phyloP scores from a whole-genome alignment of 306 rosid species.

The Echinosophora koreensis region DNA sequence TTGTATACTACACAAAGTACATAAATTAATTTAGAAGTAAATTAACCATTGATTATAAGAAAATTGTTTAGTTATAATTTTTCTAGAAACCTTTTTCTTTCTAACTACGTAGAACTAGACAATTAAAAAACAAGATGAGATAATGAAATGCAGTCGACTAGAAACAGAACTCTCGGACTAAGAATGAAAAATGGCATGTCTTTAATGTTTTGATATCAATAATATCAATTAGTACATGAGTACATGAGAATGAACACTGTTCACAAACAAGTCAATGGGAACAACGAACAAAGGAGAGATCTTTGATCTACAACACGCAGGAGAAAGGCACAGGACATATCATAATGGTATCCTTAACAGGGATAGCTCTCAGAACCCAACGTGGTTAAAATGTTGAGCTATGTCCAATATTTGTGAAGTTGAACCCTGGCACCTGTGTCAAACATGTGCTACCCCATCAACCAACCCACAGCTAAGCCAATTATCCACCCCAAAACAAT shows the following conservation, averaged over 20 bases:
- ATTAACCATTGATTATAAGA: background rate
- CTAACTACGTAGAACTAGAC: background rate
- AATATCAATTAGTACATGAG: slow-evolving; percentile 44
- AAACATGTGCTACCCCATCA: slow-evolving; percentile 41
- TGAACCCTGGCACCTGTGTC: slow-evolving; percentile 13
- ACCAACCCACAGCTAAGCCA: slow-evolving; percentile 30
- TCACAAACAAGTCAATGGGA: slow-evolving; percentile 48
- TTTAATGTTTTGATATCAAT: slow-evolving; percentile 44
- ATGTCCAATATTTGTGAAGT: slow-evolving; percentile 21
- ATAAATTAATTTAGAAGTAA: background rate
- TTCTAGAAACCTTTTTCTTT: background rate
- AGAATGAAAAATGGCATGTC: slow-evolving; percentile 38
- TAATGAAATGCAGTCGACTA: background rate
- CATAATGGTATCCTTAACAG: slow-evolving; percentile 35
- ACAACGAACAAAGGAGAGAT: slow-evolving; percentile 43
- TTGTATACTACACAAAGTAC: too few relatives aligned
- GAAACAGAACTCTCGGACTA: background rate
- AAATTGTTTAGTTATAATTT: background rate
- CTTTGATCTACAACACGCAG: slow-evolving; percentile 20
- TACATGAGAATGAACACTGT: slow-evolving; percentile 48
- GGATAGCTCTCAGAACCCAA: slow-evolving; percentile 37
- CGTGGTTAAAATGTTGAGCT: slow-evolving; percentile 38
- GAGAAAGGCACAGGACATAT: background rate
- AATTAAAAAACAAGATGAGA: background rate
- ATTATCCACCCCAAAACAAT: slow-evolving; percentile 36